These are phyloP conservation scores for Penicillium antarcticum DNA, from an alignment of 495 filamentous ascomycete genomes.

Conservation along the genomic window DNA sequence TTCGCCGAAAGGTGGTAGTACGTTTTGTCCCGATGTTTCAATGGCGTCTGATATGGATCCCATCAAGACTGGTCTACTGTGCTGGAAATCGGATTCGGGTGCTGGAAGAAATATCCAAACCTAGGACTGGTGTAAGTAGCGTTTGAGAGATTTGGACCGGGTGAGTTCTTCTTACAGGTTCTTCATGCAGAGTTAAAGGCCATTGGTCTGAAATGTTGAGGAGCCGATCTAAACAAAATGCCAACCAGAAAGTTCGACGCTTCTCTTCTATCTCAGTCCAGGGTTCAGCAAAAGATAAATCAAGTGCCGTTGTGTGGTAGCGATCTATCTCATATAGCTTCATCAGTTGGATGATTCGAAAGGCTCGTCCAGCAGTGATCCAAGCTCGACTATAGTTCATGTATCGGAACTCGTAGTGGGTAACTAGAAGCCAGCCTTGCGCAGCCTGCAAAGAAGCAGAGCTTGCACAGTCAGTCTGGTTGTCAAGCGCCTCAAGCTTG, in stretches of 20 bases:
- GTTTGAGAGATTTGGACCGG: neutral
- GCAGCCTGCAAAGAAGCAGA: conserved; percentile 35
- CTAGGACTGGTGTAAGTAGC: neutral
- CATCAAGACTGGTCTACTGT: neutral
- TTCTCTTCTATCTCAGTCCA: conserved; percentile 44
- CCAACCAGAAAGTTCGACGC: conserved; percentile 54
- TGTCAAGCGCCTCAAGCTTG: conserved; percentile 33
- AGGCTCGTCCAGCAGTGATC: conserved; percentile 53
- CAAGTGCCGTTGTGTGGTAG: no score
- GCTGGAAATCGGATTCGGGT: conserved; percentile 4
- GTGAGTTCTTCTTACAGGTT: neutral
- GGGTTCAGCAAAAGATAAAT: conserved; percentile 15
- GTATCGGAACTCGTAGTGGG: conserved; percentile 51
- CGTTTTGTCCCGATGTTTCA: neutral
- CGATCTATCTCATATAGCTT: conserved; percentile 49
- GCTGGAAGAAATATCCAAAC: conserved; percentile 1
- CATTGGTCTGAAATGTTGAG: conserved; percentile 44
- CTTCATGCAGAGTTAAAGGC: conserved; percentile 49
- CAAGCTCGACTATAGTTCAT: conserved; percentile 45
- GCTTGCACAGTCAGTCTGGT: neutral
- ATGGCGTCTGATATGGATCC: neutral
- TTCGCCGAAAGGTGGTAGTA: conserved; percentile 1
- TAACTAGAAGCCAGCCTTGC: conserved; percentile 53
- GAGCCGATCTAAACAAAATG: conserved; percentile 52
- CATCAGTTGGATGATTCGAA: conserved; percentile 50